Evolutionary conservation across 495 filamentous ascomycete genomes (phyloP).

Genomic region (Daldinia decipiens): DNA sequence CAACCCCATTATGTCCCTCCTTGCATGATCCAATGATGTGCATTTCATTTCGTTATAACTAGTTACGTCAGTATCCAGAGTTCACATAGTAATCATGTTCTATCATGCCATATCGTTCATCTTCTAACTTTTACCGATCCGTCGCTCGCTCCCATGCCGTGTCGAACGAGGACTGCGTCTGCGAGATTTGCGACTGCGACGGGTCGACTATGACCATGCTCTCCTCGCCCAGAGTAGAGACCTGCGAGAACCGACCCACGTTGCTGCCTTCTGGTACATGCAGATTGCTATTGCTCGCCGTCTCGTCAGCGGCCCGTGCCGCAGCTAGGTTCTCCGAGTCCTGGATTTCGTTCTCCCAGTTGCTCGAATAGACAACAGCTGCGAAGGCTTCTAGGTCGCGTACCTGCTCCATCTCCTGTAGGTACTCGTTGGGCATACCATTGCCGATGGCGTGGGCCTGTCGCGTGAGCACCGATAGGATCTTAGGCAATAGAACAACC

Average conservation of each 20-base stretch:
- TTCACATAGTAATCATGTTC: neutral
- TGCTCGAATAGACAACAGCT: slow-evolving; percentile 91
- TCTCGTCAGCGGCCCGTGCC: slow-evolving; percentile 28
- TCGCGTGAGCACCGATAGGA: slow-evolving; percentile 83
- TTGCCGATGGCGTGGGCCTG: slow-evolving; percentile 91
- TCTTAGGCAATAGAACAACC: slow-evolving; percentile 84
- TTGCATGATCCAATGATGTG: neutral
- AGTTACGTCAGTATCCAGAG: neutral
- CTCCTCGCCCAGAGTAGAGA: slow-evolving; percentile 49
- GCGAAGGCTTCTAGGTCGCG: slow-evolving; percentile 92
- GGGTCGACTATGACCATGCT: slow-evolving; percentile 59
- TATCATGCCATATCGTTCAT: neutral
- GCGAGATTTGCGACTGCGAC: slow-evolving; percentile 41
- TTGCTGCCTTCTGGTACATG: slow-evolving; percentile 23
- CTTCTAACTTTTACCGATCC: neutral
- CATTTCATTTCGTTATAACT: slow-evolving; percentile 1
- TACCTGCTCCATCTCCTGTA: slow-evolving; percentile 82
- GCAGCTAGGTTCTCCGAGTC: slow-evolving; percentile 47
- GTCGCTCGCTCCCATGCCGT: slow-evolving; percentile 72
- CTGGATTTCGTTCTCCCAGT: slow-evolving; percentile 80
- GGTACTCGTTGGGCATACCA: slow-evolving; percentile 87
- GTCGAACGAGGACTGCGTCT: slow-evolving; percentile 61
- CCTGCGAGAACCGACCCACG: slow-evolving; percentile 26
- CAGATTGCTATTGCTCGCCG: slow-evolving; percentile 4
- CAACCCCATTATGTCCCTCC: slow-evolving; percentile 6